Evolutionary conservation across 768 basidiomycete genomes (phyloP), one percentile per base, ranked within the genome.

Genomic region (Lactarius vividus): DNA sequence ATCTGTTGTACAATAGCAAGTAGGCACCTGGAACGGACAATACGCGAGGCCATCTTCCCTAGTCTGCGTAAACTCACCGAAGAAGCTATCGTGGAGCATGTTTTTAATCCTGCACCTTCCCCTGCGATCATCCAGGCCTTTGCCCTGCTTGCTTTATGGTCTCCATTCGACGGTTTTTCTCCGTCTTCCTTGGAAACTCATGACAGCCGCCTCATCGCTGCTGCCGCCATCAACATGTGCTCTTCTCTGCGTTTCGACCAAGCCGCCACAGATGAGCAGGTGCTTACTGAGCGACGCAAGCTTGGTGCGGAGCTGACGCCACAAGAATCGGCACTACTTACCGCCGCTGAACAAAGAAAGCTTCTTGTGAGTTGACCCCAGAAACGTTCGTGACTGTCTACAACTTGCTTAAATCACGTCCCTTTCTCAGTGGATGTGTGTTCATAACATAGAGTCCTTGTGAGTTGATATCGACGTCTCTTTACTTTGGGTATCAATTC

Each of bases 1-100:
- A 80, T 80, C 13, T 79, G 82, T 31, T 83, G 82, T 64, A 79
- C 79, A 44, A 71, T 83, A 29, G 78, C 82, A 18, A 79, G 80
- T 39, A 74, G 82, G 46, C 82, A 83, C 69, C 70, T 82, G 1
- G 77, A 79, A 20, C 70, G 74, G 18, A 69, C 74, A 33, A 75
- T 72, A 57, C 77, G 77, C 44, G 72, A 76, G 4, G 71, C 72
- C 18, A 75, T 81, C 26, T 66, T 77, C 28, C 82, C 79, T 1
- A 76, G 76, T 40, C 73, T 82, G 37, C 79, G 79, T 57, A 78
- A 76, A 57, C 72, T 83, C 26, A 76, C 79, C 5, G 80, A 81
- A 23, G 77, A 80, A 3, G 71, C 74, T 20, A 68, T 82, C 56
- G 69, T 78, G 9, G 75, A 73, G 18, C 79, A 80, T 63, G 74